Percentiles rank a stretch among this genome's conserved stretches.
These are phyloP conservation scores for Pythium periplocum DNA, from an alignment of 352 stramenopile genomes.

Conservation along the genomic window DNA sequence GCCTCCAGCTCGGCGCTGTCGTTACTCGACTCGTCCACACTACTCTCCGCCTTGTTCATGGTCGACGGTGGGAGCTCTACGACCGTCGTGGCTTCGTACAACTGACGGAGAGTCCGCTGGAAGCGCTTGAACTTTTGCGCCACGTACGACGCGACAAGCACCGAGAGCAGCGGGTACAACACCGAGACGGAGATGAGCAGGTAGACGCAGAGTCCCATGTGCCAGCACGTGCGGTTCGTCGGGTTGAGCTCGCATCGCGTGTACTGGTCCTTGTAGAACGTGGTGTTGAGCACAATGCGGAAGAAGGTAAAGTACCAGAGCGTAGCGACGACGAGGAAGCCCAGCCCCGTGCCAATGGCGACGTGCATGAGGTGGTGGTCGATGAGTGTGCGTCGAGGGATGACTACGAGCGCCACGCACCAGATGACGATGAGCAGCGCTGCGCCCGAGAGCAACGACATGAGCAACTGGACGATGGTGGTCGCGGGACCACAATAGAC, in stretches of 20 bases:
- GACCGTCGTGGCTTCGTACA: conserved; percentile 51
- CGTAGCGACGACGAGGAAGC: conserved; percentile 32
- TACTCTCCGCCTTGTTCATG: no score
- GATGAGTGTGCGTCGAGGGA: conserved; percentile 46
- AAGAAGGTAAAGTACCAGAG: conserved; percentile 76
- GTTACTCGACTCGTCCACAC: no score
- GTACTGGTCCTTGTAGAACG: conserved; percentile 80
- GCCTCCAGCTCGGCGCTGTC: conserved; percentile 28
- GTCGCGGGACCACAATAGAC: conserved; percentile 65
- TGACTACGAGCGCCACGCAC: conserved; percentile 44
- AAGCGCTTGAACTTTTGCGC: conserved; percentile 58
- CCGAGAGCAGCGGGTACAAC: conserved; percentile 51
- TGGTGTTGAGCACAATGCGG: conserved; percentile 48
- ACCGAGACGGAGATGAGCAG: conserved; percentile 41
- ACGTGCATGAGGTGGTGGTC: conserved; percentile 72
- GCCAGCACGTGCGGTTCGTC: conserved; percentile 56
- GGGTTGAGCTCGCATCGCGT: conserved; percentile 63
- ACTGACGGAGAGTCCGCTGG: conserved; percentile 28
- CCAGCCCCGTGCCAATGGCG: conserved; percentile 52
- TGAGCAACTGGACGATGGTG: conserved; percentile 46
- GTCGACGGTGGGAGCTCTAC: conserved; percentile 27
- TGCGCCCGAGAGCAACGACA: conserved; percentile 45
- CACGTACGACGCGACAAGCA: conserved; percentile 55
- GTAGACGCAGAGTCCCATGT: conserved; percentile 61
- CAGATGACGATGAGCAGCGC: conserved; percentile 45